Evolutionary conservation across 176 grass and related monocot species (phyloP).

Genomic region (Aegilops sharonensis): DNA sequence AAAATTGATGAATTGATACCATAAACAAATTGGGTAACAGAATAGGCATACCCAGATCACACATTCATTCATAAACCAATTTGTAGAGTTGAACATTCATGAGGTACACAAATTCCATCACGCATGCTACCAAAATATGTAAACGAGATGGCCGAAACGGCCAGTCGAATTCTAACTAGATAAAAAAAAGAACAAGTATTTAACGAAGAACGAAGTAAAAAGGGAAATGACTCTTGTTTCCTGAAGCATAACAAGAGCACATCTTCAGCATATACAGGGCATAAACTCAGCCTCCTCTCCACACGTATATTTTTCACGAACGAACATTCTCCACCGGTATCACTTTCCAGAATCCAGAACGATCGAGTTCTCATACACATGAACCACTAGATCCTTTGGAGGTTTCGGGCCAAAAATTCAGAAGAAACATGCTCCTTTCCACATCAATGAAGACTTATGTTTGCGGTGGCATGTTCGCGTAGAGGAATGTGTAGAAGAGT

Average conservation of each 20-base stretch:
- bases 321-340: not conserved
- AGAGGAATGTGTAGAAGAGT: slow-evolving; percentile 90
- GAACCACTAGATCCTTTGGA: not conserved
- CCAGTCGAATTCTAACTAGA: not conserved
- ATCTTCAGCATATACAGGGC: slow-evolving; percentile 25
- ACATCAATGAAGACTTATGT: not conserved
- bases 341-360: slow-evolving; percentile 4
- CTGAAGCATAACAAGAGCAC: not conserved
- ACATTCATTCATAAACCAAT: not conserved
- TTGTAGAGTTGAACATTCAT: not conserved
- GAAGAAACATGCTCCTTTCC: slow-evolving; percentile 6
- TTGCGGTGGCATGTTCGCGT: slow-evolving; percentile 69
- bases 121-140: slow-evolving; percentile 21
- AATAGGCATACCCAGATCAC: not conserved
- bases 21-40: not conserved
- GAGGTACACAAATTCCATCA: not conserved
- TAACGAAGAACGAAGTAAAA: not conserved
- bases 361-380: not conserved
- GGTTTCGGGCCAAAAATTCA: slow-evolving; percentile 10
- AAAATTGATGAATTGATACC: not conserved
- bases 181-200: not conserved
- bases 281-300: slow-evolving; percentile 8
- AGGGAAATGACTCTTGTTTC: not conserved
- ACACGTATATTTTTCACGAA: not conserved
- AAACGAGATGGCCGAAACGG: not conserved